Conservation (phyloP, 768 basidiomycete genomes). For the Pleurotus djamor region DNA sequence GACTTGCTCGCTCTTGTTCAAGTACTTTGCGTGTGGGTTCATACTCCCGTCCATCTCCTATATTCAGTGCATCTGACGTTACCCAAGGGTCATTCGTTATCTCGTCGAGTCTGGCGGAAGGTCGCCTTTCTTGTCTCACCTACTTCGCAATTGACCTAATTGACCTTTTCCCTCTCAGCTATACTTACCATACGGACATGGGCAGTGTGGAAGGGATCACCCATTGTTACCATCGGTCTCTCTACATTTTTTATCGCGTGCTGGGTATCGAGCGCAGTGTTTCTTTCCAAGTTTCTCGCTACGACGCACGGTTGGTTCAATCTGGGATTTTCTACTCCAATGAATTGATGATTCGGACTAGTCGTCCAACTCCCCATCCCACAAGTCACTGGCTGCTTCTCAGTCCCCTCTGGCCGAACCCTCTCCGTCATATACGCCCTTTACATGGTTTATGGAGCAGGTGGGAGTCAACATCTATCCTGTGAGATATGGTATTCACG, state of each 20-base stretch:
- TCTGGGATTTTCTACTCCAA: not conserved
- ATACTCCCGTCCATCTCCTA: no score
- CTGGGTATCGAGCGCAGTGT: not conserved
- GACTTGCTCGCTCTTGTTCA: not conserved
- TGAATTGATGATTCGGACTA: not conserved
- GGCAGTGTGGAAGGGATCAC: not conserved
- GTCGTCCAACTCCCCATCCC: not conserved
- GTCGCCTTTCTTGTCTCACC: not conserved
- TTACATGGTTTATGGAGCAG: not conserved
- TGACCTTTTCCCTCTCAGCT: not conserved
- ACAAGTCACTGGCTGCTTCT: not conserved
- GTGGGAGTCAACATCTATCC: not conserved
- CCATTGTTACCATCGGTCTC: not conserved
- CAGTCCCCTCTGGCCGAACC: not conserved
- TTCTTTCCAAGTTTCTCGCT: not conserved
- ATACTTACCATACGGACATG: not conserved
- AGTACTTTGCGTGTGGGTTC: not conserved
- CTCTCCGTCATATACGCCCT: not conserved
- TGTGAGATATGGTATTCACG: not conserved
- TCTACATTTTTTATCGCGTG: not conserved
- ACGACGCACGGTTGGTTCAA: not conserved
- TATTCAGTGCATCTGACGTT: no score
- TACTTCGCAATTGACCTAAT: not conserved
- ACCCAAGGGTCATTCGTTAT: not conserved
- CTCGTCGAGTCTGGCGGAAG: not conserved